Base-by-base conservation (phyloP, 139 green algal genomes). In the Parachlorella kessleri region DNA sequence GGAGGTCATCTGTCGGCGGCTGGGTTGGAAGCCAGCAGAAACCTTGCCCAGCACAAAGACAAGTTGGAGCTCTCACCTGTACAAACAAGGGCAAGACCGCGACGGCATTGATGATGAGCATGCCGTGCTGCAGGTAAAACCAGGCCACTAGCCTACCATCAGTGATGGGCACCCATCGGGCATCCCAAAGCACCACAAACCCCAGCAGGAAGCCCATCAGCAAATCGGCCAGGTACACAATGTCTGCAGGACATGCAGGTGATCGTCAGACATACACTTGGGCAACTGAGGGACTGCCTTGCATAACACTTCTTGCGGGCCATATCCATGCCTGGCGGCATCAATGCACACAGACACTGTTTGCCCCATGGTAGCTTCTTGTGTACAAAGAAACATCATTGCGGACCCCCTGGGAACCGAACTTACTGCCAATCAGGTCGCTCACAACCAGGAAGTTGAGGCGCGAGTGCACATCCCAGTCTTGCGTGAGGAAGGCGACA, bases 401-500 rank as follows among this genome's bases (percentile, higher is more conserved):
- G n/a, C n/a, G n/a, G n/a, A n/a, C n/a, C n/a, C n/a, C n/a, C n/a
- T n/a, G n/a, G n/a, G n/a, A n/a, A n/a, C n/a, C 21, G 48, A 30
- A 24, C 67, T n/a, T 6, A 38, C 68, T 55, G 24, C 68, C 48
- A 67, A 77, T 48, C 33, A 67, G 23, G 48, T 81, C 73, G 9
- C 39, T 37, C 0, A 81, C 28, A 8, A 35, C 42, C 24, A 75
- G 77, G 23, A 55, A 74, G 70, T 55, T 77, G 73, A 40, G 1
- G 0, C 24, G 32, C 7, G 30, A 36, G 0, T 26, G 6, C 3
- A 5, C 4, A 2, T 53, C 36, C 35, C 35, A 66, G 10, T 72
- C 9, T 48, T 82, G 78, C 14, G 14, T 59, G 14, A 59, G 48
- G 55, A 86, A 86, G 1, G 66, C 81, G 5, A 86, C 39, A 0